These are phyloP conservation scores for Ballota nigra DNA, from an alignment of 257 asterid species.

Conservation along the genomic window DNA sequence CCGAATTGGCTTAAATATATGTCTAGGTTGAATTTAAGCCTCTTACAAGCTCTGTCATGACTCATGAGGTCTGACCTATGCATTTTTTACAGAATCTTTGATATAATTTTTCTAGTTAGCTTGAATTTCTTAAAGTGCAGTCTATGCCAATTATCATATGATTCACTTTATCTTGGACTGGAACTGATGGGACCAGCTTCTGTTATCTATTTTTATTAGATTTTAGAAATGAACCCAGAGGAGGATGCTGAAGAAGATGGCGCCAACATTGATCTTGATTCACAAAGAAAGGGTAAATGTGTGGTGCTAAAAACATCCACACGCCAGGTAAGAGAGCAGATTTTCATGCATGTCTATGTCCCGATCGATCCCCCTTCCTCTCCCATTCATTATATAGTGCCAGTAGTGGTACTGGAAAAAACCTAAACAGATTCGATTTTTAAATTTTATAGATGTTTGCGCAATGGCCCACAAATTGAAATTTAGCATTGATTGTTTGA, in stretches of 20 bases:
- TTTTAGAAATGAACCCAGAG: constrained; percentile 97
- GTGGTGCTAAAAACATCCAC: constrained; percentile 95
- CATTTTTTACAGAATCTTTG: background rate
- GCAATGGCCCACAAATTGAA: background rate
- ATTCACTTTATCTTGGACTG: background rate
- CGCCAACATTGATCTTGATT: constrained; percentile 95
- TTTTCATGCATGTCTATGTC: background rate
- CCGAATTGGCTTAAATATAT: background rate
- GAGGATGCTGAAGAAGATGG: constrained; percentile 99
- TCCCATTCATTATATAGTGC: background rate
- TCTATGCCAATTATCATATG: too few species aligned
- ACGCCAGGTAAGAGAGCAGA: constrained; percentile 66
- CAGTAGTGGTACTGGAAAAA: background rate
- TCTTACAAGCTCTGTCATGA: background rate
- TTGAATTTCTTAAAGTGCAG: background rate
- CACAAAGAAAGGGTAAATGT: constrained; percentile 97
- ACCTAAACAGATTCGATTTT: background rate
- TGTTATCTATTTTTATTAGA: constrained; percentile 37
- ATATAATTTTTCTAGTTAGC: constrained; percentile 3
- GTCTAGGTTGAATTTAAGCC: background rate
- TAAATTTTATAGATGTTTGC: background rate
- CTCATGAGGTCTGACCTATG: background rate
- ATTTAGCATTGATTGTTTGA: background rate
- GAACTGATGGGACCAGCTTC: background rate
- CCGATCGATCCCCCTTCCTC: background rate